Evolutionary conservation across 139 green algal genomes (phyloP), one percentile per base, ranked within the genome.

Genomic region (Ettlia oleoabundans): DNA sequence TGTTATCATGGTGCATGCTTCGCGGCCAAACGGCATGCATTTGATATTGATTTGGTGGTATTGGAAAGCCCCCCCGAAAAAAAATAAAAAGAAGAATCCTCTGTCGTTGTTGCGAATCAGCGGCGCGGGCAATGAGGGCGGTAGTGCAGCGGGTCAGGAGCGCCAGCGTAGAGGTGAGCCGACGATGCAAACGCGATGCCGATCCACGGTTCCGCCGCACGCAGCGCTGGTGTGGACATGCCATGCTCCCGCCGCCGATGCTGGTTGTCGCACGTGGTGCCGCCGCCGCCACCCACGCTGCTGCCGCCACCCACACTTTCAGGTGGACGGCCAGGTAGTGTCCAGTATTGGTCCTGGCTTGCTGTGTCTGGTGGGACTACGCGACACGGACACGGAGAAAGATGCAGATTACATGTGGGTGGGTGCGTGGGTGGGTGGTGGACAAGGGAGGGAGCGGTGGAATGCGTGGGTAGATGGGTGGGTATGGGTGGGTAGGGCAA

Each of bases 381-480:
- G 70, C 8, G 63, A 63, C 26, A 87, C 76, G 2, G 91, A 95
- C 79, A 86, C 81, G 9, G 75, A 87, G 1, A 71, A 69, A 28
- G 89, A 95, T 66, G 80, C 86, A 18, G 90, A 94, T 1, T 94
- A 86, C 82, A 82, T 94, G 89, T 92, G 69, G 75, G 88, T 67
- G 35, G 35, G 65, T 3, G 32, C 9, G 65, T 7, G 35, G 43
- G 15, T 19, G 9, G 19, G 58, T 22, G 8, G 65, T 21, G 26
- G 38, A 24, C 4, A 41, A 8, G 10, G 73, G 64, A n/a, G n/a
- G n/a, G n/a, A n/a, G n/a, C n/a, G n/a, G n/a, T n/a, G n/a, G n/a
- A n/a, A n/a, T n/a, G n/a, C n/a, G n/a, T n/a, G n/a, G n/a, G n/a
- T n/a, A n/a, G n/a, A n/a, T n/a, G n/a, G n/a, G n/a, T n/a, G n/a